Evolutionary conservation across 1,284 basidiomycete species (phyloP), one percentile per base, ranked within the genome.

Genomic region (Heterobasidion irregulare): DNA sequence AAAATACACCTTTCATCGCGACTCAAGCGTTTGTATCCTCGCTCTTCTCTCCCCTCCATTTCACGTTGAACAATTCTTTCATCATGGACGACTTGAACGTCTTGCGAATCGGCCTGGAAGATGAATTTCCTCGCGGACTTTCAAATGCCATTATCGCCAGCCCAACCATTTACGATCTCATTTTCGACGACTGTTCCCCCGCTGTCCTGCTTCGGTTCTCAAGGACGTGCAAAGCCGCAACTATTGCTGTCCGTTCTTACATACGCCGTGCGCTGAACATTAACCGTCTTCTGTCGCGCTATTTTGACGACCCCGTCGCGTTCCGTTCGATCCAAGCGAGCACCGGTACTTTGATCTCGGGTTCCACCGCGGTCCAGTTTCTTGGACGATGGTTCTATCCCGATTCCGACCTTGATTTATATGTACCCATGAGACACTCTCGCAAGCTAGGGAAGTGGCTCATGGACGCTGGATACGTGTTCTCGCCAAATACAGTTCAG

Each of bases 291-390:
- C 55, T 61, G 10, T 36, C 48, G 10, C 57, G 54, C 8, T 61
- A 44, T 47, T 56, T 61, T 58, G 47, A 58, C 50, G 60, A 70
- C 35, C 64, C 72, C 26, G 13, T 68, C 52, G 65, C 64, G 12
- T 78, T 80, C 57, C 72, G 78, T 15, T 64, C 59, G 34, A 63
- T 80, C 7, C 78, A 79, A 62, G 71, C 69, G 0, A 57, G 60
- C 43, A 78, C 75, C 0, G 70, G 70, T 26, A 69, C 72, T 0
- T 58, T 81, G 12, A 70, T 81, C 26, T 79, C 78, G 1, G 79
- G 79, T 13, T 80, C 78, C 0, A 67, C 63, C 34, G 78, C 73
- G 1, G 70, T 80, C 6, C 78, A 80, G 58, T 76, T 80, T 61
- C 68, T 81, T 49, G 72, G 73, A 47, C 61, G 78, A 9, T 62